Evolutionary conservation across 2,329 filamentous ascomycete genomes (phyloP), one percentile per base, ranked within the genome.

Genomic region (Dothideomycetes sp.): DNA sequence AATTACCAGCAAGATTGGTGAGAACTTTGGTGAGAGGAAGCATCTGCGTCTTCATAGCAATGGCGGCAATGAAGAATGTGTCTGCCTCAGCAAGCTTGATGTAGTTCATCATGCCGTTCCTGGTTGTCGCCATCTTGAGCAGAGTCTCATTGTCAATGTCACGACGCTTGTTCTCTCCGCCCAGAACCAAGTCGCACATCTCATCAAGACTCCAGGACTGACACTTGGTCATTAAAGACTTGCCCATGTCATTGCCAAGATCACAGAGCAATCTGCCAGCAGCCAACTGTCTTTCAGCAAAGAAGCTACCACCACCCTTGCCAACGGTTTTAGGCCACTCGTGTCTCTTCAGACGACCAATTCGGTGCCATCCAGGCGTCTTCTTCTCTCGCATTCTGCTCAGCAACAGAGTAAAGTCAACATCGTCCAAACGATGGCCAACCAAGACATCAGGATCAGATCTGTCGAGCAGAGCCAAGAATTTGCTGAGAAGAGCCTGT

Each of bases 121-220:
- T 84, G 27, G 84, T 82, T 4, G 75, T 76, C 3, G 84, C 85
- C 15, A 82, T 84, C 59, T 84, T 88, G 43, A 98, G 67, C 3
- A 86, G 87, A 38, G 70, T 78, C 51, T 96, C 91, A 51, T 84
- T 89, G 58, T 98, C 89, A 22, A 98, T 65, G 25, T 98, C 91
- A 41, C 81, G 77, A 29, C 91, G 82, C 29, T 70, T 70, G 55
- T 81, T 81, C 43, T 77, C 76, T 18, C 76, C 76, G 22, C 78
- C 73, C 4, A 98, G 78, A 50, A 95, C 94, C 12, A 96, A 73
- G 48, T 81, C 84, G 60, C 87, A 94, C 88, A 98, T 98, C 62
- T 98, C 91, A 2, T 89, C 93, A 61, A 98, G 71, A 60, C 84
- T 94, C 91, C 91, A 98, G 3, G 88, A 94, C 62, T 95, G 89